Percentiles rank a stretch among this genome's conserved stretches.
phyloP scores from a whole-genome alignment of 2,329 filamentous ascomycete genomes.

The Aspergillus versicolor region DNA sequence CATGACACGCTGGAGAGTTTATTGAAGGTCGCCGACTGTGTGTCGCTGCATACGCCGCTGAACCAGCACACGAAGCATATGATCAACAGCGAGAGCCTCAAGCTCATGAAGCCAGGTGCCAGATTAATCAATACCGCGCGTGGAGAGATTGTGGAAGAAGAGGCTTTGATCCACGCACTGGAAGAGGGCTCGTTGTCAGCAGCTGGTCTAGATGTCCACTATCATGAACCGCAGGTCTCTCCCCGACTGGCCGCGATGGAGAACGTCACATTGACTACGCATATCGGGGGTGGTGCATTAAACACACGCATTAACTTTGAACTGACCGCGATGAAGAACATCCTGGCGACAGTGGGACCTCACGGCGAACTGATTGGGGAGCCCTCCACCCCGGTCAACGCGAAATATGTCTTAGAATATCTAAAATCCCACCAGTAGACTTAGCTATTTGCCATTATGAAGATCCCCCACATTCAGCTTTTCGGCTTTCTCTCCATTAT shows the following conservation, averaged over 20 bases:
- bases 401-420: not conserved
- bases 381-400: constrained; percentile 4
- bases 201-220: constrained; percentile 56
- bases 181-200: constrained; percentile 47
- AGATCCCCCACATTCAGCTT: too few relatives aligned
- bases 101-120: constrained; percentile 30
- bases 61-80: constrained; percentile 2
- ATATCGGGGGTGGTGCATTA: constrained; percentile 49
- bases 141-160: constrained; percentile 54
- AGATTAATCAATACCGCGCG: constrained; percentile 55
- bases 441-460: too few relatives aligned
- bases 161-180: constrained; percentile 49
- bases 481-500: not conserved
- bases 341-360: constrained; percentile 18
- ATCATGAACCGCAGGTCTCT: constrained; percentile 53
- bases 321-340: constrained; percentile 45
- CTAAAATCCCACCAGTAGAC: not conserved
- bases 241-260: constrained; percentile 38
- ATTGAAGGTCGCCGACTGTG: not conserved
- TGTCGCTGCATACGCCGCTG: constrained; percentile 2
- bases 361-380: not conserved
- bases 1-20: not conserved
- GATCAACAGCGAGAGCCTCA: not conserved
- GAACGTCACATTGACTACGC: constrained; percentile 47
- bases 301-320: constrained; percentile 52